A percentile compares a stretch with the other conserved stretches of the same genome.
These are phyloP conservation scores for Cucurbita ficifolia DNA, from an alignment of 306 rosid genomes.

Conservation along the genomic window DNA sequence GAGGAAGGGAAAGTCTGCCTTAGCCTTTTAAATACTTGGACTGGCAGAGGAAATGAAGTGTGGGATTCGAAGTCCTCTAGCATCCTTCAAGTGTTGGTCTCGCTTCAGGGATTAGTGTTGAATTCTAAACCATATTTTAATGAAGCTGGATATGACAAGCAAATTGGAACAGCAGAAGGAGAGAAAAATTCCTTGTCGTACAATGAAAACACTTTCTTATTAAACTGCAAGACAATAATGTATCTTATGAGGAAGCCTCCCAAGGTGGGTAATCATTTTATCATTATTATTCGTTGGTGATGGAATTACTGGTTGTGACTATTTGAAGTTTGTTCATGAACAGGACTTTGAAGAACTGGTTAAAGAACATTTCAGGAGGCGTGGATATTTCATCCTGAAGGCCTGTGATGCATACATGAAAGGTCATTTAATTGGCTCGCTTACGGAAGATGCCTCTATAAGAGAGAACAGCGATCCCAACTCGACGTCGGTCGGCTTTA, in stretches of 20 bases:
- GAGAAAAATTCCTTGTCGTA: conserved; percentile 93
- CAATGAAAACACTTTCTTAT: conserved; percentile 85
- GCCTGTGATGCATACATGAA: conserved; percentile 93
- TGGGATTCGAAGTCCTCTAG: conserved; percentile 98
- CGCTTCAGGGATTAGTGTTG: conserved; percentile 90
- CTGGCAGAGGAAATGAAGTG: conserved; percentile 97
- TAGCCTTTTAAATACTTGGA: conserved; percentile 98
- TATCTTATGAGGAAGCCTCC: conserved; percentile 83
- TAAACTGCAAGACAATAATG: conserved; percentile 92
- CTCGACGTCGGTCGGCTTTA: conserved; percentile 90
- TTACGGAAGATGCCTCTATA: conserved; percentile 49
- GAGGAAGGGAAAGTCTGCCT: conserved; percentile 99
- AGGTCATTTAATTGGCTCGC: conserved; percentile 72
- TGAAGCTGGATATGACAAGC: conserved; percentile 98
- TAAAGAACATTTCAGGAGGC: conserved; percentile 70
- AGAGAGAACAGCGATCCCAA: conserved; percentile 41
- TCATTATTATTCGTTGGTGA: neutral
- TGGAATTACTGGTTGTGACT: neutral
- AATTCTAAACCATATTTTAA: conserved; percentile 94
- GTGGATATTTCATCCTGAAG: conserved; percentile 81
- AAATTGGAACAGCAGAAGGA: conserved; percentile 94
- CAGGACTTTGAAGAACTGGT: conserved; percentile 79
- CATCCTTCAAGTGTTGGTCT: conserved; percentile 95
- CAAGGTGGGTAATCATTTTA: conserved; percentile 35
- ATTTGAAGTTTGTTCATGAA: conserved; percentile 5